A percentile compares a stretch with the other conserved stretches of the same genome.
Evolutionary conservation across 2,329 filamentous ascomycete genomes (phyloP).

Genomic region (Cladosporium sp.): DNA sequence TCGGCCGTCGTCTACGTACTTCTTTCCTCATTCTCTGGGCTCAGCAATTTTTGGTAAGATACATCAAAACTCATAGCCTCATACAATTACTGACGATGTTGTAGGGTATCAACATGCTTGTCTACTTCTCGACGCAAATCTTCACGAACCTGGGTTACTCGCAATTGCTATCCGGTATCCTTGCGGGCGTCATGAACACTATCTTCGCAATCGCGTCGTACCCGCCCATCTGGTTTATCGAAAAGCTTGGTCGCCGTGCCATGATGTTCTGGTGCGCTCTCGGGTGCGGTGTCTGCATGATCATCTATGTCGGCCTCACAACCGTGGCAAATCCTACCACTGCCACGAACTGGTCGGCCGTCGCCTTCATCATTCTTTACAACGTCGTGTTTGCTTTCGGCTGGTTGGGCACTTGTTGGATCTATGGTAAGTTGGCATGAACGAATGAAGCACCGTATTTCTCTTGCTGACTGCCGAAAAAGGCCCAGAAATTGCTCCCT

Average conservation of each 20-base stretch:
- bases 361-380: slow-evolving; percentile 27
- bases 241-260: slow-evolving; percentile 29
- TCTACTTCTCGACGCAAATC: slow-evolving; percentile 32
- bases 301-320: slow-evolving; percentile 25
- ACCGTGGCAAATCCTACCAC: slow-evolving; percentile 16
- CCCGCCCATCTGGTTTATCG: slow-evolving; percentile 27
- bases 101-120: slow-evolving; percentile 4
- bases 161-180: slow-evolving; percentile 23
- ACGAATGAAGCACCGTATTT: too few relatives aligned
- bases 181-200: slow-evolving; percentile 28
- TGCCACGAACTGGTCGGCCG: slow-evolving; percentile 26
- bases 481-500: slow-evolving; percentile 34
- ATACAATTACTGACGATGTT: background rate
- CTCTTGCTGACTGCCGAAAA: background rate
- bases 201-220: slow-evolving; percentile 27
- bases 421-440: slow-evolving; percentile 25
- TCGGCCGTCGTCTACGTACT: slow-evolving; percentile 35
- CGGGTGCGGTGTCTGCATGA: slow-evolving; percentile 25
- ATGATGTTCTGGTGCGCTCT: slow-evolving; percentile 29
- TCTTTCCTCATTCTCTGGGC: slow-evolving; percentile 33
- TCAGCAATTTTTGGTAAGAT: slow-evolving; percentile 22
- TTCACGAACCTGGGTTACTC: slow-evolving; percentile 29
- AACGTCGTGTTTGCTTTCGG: slow-evolving; percentile 28
- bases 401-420: slow-evolving; percentile 33
- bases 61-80: too few relatives aligned